These are phyloP conservation scores for Aureobasidium namibiae DNA, from an alignment of 2,329 filamentous ascomycete species.

Conservation along the genomic window DNA sequence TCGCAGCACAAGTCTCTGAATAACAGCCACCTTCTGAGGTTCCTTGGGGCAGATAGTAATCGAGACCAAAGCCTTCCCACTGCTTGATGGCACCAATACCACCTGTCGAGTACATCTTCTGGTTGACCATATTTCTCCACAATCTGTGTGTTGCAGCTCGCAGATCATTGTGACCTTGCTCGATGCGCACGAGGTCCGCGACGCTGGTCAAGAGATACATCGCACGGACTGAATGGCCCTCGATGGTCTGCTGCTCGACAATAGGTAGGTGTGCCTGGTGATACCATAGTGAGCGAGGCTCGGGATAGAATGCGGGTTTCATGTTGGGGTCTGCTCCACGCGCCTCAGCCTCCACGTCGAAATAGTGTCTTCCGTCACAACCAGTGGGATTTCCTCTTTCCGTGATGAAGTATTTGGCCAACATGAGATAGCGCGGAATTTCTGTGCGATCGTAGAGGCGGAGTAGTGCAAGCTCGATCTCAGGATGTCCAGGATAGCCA, in stretches of 20 bases:
- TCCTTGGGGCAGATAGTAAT: conserved; percentile 54
- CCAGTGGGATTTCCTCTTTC: conserved; percentile 49
- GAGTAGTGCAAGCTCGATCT: conserved; percentile 44
- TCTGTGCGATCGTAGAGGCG: conserved; percentile 36
- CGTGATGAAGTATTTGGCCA: conserved; percentile 50
- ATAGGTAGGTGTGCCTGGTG: conserved; percentile 51
- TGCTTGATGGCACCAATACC: conserved; percentile 51
- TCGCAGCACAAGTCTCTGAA: conserved; percentile 53
- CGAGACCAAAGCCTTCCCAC: conserved; percentile 53
- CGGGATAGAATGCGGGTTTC: conserved; percentile 18
- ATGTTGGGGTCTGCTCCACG: conserved; percentile 38
- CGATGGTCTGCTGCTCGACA: conserved; percentile 44
- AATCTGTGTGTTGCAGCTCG: conserved; percentile 36
- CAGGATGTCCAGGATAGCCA: conserved; percentile 54
- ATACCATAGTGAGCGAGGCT: conserved; percentile 37
- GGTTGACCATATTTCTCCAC: conserved; percentile 53
- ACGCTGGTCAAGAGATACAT: conserved; percentile 54
- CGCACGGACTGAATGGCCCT: conserved; percentile 53
- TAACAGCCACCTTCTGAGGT: conserved; percentile 50
- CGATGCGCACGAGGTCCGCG: conserved; percentile 45
- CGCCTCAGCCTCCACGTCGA: conserved; percentile 44
- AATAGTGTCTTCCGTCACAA: conserved; percentile 44
- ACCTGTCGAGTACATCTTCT: conserved; percentile 56
- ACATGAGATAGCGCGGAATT: conserved; percentile 31
- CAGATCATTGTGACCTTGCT: conserved; percentile 22